Evolutionary conservation across 768 basidiomycete genomes (phyloP), one percentile per base, ranked within the genome.

Genomic region (Psilocybe sp.): DNA sequence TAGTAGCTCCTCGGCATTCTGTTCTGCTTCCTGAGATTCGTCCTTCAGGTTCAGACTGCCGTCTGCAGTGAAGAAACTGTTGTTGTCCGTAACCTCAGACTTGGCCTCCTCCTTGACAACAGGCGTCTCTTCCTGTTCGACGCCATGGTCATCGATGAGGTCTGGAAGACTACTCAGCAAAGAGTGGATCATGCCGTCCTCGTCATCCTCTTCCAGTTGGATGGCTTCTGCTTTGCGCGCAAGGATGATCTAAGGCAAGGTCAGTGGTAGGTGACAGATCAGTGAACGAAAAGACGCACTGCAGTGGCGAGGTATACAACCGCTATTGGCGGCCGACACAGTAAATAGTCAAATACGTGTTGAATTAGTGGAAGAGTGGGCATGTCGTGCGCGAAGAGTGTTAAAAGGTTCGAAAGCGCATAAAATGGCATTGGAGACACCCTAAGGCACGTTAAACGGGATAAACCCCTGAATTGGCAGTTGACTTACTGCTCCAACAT

Each of bases 381-480:
- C 49, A 93, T 78, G 58, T 97, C 93, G 64, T 98, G 94, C 10
- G 94, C 84, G 70, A 98, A 93, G 28, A 96, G 78, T 0, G 93
- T 96, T 32, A 98, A 73, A 31, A 97, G 80, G 68, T 93, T 90
- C 4, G 92, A 90, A 14, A 98, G 78, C 0, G 93, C 90, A 63
- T 87, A 91, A 62, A 92, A 96, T 0, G 94, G 94, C 1, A 95
- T 74, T 0, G 89, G 89, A 0, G 89, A 81, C 20, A 76, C 80
- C 46, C 87, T 91, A 18, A 40, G 23, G 23, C 23, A 28, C 40
- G 55, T 18, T 48, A 45, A 42, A 4, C 44, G 11, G 47, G 35
- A 13, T 13, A 13, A 28, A n/a, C 18, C 20, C 39, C 34, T 40
- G 43, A 11, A 39, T 14, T 11, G 44, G 15, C 33, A 40, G 40